Base-by-base conservation (phyloP, 768 basidiomycete species). In the Mycena sanguinolenta region DNA sequence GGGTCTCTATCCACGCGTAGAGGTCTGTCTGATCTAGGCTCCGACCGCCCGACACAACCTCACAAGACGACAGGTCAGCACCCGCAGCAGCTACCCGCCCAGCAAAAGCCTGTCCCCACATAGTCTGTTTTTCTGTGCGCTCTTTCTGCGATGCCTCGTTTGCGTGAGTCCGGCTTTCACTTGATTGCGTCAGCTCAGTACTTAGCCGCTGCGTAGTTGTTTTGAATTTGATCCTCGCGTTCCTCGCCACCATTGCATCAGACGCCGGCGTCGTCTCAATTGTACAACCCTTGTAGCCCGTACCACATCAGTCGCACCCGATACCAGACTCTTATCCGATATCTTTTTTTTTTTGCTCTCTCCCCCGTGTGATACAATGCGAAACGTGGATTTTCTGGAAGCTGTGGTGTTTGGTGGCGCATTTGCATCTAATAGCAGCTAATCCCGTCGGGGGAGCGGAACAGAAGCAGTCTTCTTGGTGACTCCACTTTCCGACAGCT, bases 201-300 rank as follows among this genome's bases (percentile, higher is more conserved):
- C 59, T 62, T 50, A 68, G 30, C 25, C 9, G 12, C 36, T 38
- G 21, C 30, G 17, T 58, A 59, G 58, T 14, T 54, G 50, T 60
- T 30, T 58, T 10, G 49, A 30, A 53, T 30, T 58, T 10, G 49
- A 30, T 53, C 44, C 14, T 55, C 27, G 59, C 58, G 13, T 34
- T 49, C 2, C 44, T 36, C n/a, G 14, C 12, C 27, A 13, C 10
- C 21, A 5, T 50, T 16, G 21, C 44, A 46, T 3, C n/a, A 7
- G 38, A 23, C n/a, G 30, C 57, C 39, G 58, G 65, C 44, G 34
- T 52, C 58, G 49, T 54, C 49, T 34, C 58, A 62, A 36, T 30
- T 68, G 59, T 68, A 68, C 53, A 68, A 55, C 55, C 62, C 67
- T 25, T 68, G 67, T 68, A 68, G 67, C 67, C 60, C 12, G 17